These are phyloP conservation scores for Ophiostoma ulmi DNA, from an alignment of 2,329 filamentous ascomycete species.

Conservation along the genomic window DNA sequence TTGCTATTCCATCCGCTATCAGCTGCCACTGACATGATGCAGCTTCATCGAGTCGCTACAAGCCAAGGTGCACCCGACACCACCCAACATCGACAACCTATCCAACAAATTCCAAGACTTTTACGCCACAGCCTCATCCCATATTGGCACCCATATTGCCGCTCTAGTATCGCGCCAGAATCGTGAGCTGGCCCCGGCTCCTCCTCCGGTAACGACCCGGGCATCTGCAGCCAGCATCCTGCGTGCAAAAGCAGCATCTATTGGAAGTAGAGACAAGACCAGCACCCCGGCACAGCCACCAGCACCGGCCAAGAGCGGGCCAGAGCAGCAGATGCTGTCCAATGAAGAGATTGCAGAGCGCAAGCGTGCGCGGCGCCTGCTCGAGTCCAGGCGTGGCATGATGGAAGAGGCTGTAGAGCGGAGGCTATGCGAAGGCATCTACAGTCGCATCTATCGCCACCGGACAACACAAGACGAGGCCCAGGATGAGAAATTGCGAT, in stretches of 20 bases:
- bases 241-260: slow-evolving; percentile 51
- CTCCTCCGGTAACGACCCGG: slow-evolving; percentile 44
- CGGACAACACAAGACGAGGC: slow-evolving; percentile 89
- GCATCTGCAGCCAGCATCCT: slow-evolving; percentile 53
- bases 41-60: slow-evolving; percentile 89
- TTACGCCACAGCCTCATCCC: slow-evolving; percentile 71
- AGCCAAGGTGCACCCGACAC: slow-evolving; percentile 78
- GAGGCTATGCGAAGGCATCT: slow-evolving; percentile 76
- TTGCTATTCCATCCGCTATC: background rate
- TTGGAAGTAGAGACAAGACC: slow-evolving; percentile 47
- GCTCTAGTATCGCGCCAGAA: slow-evolving; percentile 69
- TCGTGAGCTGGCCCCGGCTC: slow-evolving; percentile 53
- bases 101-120: slow-evolving; percentile 92
- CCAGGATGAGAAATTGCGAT: slow-evolving; percentile 87
- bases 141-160: slow-evolving; percentile 82
- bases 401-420: slow-evolving; percentile 91
- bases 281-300: slow-evolving; percentile 37
- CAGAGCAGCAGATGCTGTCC: slow-evolving; percentile 80
- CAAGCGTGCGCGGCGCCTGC: slow-evolving; percentile 68
- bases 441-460: slow-evolving; percentile 85
- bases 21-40: background rate
- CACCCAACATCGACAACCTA: slow-evolving; percentile 75
- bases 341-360: slow-evolving; percentile 80
- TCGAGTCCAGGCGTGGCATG: slow-evolving; percentile 70
- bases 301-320: slow-evolving; percentile 36